Evolutionary conservation across 192 early-diverging fungal genomes (phyloP), one percentile per base, ranked within the genome.

Genomic region (Backusella macrospora): DNA sequence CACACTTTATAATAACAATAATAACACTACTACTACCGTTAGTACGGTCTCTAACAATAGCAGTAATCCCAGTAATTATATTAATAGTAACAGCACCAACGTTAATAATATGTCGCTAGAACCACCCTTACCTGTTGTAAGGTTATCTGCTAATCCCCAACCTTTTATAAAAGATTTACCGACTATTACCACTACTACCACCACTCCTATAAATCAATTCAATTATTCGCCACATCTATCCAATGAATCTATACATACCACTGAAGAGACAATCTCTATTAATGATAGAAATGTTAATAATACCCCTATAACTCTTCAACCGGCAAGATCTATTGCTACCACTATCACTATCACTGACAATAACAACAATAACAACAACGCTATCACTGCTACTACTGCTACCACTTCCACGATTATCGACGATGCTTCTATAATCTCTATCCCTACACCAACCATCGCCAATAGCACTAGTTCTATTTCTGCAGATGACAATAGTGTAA

Each of bases 401-500:
- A 2, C 65, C 72, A n/a, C 63, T 72, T 38, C n/a, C 70, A 29
- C 62, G 43, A 59, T n/a, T 23, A 1, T 8, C 12, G 26, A 23
- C 21, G 4, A 23, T 59, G 26, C 13, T 23, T 12, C 52, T 26
- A 59, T 23, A 59, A 23, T 13, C 78, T 14, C 23, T 49, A 14
- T 23, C 68, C 5, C 15, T 34, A 39, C 66, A 15, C 21, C 66
- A 7, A 18, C 75, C 37, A 29, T 68, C 34, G 72, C 79, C 69
- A 73, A 70, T 29, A 68, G 73, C 46, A 39, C 72, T 48, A 78
- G 67, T 73, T 68, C 70, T 69, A 75, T 75, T 14, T 76, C 73
- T 64, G 72, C 69, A 77, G 34, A 71, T 6, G 34, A 73, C 15
- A 66, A 47, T 0, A 43, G 47, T 15, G 38, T 79, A 12, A 83